phyloP scores from a whole-genome alignment of 805 yeast species.

The Isabelozyma heimii region DNA sequence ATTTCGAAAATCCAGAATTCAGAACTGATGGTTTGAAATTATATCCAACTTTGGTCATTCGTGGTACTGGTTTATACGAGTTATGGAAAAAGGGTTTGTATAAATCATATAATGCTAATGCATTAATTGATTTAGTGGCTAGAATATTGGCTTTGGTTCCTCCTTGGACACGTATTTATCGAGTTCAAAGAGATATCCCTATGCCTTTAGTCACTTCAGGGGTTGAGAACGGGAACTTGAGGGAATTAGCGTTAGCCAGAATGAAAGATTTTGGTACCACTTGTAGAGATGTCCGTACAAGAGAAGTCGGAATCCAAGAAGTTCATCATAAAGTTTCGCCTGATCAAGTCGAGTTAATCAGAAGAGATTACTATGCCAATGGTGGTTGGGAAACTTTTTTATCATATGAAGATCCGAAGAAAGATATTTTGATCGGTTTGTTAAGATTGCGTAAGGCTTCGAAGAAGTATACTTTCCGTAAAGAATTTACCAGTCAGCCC shows the following conservation, averaged over 20 bases:
- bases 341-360: conserved; percentile 91
- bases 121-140: conserved; percentile 90
- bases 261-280: conserved; percentile 97
- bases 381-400: conserved; percentile 99
- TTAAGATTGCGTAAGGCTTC: conserved; percentile 85
- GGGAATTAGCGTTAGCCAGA: conserved; percentile 93
- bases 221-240: conserved; percentile 93
- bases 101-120: conserved; percentile 92
- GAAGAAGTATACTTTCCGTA: conserved; percentile 84
- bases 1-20: conserved; percentile 94
- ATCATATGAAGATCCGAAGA: conserved; percentile 94
- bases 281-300: conserved; percentile 93
- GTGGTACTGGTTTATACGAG: conserved; percentile 97
- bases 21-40: conserved; percentile 95
- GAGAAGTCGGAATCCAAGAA: conserved; percentile 98
- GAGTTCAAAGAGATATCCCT: conserved; percentile 98
- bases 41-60: conserved; percentile 92
- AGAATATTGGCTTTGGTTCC: conserved; percentile 95
- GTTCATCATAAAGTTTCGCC: conserved; percentile 96
- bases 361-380: conserved; percentile 95
- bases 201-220: conserved; percentile 98
- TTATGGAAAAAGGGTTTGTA: conserved; percentile 96
- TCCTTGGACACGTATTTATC: conserved; percentile 98
- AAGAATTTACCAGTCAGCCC: conserved; percentile 78
- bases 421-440: conserved; percentile 91